phyloP scores from a whole-genome alignment of 306 rosid genomes.

The Vigna nakashimae region DNA sequence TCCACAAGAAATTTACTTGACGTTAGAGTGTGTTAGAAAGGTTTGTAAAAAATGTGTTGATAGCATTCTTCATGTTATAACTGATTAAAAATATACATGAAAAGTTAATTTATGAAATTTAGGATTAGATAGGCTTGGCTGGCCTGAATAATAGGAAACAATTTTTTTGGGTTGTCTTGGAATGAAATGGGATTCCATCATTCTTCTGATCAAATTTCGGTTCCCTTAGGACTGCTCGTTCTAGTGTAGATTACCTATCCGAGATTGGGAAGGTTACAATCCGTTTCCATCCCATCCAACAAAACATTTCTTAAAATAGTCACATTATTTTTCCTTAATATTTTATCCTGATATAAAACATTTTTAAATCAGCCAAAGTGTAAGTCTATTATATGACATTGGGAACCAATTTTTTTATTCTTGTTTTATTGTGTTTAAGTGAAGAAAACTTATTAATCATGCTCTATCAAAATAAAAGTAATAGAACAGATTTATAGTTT shows the following conservation, averaged over 20 bases:
- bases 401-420: neutral
- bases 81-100: neutral
- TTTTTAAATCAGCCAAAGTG: neutral
- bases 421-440: neutral
- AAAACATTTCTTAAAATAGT: neutral
- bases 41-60: neutral
- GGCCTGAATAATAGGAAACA: too few species aligned
- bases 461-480: neutral
- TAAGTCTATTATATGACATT: neutral
- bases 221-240: too few species aligned
- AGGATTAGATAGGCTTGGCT: too few species aligned
- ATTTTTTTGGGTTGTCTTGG: too few species aligned
- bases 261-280: too few species aligned
- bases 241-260: too few species aligned
- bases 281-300: neutral
- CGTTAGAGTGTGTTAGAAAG: neutral
- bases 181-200: neutral
- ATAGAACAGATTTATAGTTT: neutral
- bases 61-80: neutral
- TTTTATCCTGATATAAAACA: neutral
- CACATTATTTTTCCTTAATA: neutral
- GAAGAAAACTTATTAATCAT: neutral
- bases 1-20: neutral
- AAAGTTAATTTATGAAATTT: too few species aligned
- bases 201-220: too few species aligned